Evolutionary conservation across 345 rosid species (phyloP), one percentile per base, ranked within the genome.

Genomic region (Corchorus capsularis): DNA sequence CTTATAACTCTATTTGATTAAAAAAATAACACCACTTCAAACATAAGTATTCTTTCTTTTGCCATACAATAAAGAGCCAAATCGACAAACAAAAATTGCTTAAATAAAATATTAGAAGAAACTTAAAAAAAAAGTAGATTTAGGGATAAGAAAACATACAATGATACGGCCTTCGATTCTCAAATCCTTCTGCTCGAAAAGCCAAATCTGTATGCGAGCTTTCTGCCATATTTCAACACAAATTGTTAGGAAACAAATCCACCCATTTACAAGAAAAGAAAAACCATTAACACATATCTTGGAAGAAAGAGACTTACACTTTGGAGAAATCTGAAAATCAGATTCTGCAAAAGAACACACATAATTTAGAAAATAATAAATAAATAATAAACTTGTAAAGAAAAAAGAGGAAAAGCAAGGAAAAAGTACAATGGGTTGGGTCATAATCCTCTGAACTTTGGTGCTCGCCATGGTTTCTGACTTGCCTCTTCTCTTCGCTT

Each of bases 181-280:
- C 86, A 84, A 65, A 80, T 96, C 98, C 77, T 91, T 93, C 95
- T 93, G 98, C 86, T 93, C 99, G 75, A 91, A 96, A 4, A 96
- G 89, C 98, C 98, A 96, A 85, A 96, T 93, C 92, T 93, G 96
- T 62, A 96, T 93, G 62, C 98, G 84, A 77, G 99, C 94, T 93
- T 93, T 96, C 98, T 93, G 88, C 20, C 6, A 4, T 14, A 20
- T 46, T 41, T 62, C 13, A 5, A 69, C 47, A 63, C 32, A 14
- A 16, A 45, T 45, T 45, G 47, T 45, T 45, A 45, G 9, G 47
- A 45, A 45, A 2, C 61, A 55, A 27, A 13, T 17, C 7, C 47
- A 8, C n/a, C 41, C n/a, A 35, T 50, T 66, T 20, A 74, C 14
- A 62, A 34, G 34, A 10, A 12, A 47, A 35, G 60, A 7, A 45